Base-by-base conservation (phyloP, 345 rosid species). In the Gossypium turneri region DNA sequence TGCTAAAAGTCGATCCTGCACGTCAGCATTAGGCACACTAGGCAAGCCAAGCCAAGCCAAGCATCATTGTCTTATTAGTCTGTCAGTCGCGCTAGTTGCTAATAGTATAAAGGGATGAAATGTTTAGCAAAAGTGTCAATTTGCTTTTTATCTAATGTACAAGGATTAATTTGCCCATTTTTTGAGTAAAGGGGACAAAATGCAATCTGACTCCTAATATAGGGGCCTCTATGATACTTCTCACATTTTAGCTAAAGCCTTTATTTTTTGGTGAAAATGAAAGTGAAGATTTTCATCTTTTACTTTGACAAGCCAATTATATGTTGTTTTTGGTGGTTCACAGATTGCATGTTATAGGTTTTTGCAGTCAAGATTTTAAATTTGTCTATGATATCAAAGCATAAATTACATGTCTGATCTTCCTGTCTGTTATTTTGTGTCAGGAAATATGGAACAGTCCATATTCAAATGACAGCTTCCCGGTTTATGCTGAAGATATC, bases 401-500 rank as follows among this genome's bases (percentile, higher is more conserved):
- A 22, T 22, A 22, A 22, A 22, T 22, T 22, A 22, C 24, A 22
- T 1, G 17, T 34, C 10, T 11, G 10, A 0, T 29, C 1, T 70
- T 53, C 38, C 27, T 75, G 20, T 74, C 8, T 75, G 77, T 59
- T 24, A 10, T 8, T 25, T 16, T 43, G 27, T 82, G 47, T 78
- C 81, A 95, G 99, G 98, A 95, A 80, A 90, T 95, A 74, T 95
- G 98, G 98, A 95, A 95, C 68, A 84, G 90, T 82, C 94, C 97
- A 0, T 93, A 95, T 74, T 90, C 99, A 1, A 91, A 90, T 75
- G 99, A 91, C 72, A 87, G 94, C 85, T 95, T 95, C 75, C 94
- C 97, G 12, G 89, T 89, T 64, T 90, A 86, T 81, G 99, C 97
- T 62, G 97, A 93, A 72, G 97, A 91, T 44, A 91, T 95, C 72